Percentiles rank a stretch among this genome's conserved stretches.
Conservation (phyloP, 768 basidiomycete species). For the Rhodotorula toruloides region DNA sequence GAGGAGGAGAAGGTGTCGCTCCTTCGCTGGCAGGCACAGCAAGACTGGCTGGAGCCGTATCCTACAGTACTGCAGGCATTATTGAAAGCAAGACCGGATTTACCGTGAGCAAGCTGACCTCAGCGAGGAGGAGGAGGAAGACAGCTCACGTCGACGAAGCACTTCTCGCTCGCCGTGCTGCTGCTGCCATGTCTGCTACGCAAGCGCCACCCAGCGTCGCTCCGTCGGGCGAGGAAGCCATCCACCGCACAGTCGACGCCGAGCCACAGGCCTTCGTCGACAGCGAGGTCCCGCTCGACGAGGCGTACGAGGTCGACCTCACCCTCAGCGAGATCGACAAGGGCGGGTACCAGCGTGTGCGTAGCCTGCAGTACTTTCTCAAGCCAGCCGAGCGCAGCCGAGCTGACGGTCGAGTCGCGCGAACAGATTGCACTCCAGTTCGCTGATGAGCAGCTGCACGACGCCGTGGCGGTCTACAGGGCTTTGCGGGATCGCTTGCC, state of each 20-base stretch:
- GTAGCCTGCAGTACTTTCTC: constrained; percentile 37
- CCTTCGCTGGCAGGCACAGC: too few species aligned
- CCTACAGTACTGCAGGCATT: too few species aligned
- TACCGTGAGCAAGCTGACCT: too few species aligned
- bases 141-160: neutral
- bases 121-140: too few species aligned
- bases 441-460: constrained; percentile 82
- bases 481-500: constrained; percentile 57
- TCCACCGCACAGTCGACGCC: constrained; percentile 56
- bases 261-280: constrained; percentile 49
- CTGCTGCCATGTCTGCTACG: constrained; percentile 6
- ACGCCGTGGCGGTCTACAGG: constrained; percentile 77
- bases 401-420: constrained; percentile 6
- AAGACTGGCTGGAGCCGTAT: too few species aligned
- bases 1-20: too few species aligned
- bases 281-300: constrained; percentile 49
- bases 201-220: constrained; percentile 34
- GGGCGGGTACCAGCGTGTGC: constrained; percentile 66
- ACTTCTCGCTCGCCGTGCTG: neutral
- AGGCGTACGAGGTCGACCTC: constrained; percentile 69
- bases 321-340: constrained; percentile 60
- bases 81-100: too few species aligned
- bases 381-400: neutral
- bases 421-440: constrained; percentile 82
- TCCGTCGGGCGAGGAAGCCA: constrained; percentile 57